Conservation (phyloP, 2,329 filamentous ascomycete species). For the Hirsutella rhossiliensis region DNA sequence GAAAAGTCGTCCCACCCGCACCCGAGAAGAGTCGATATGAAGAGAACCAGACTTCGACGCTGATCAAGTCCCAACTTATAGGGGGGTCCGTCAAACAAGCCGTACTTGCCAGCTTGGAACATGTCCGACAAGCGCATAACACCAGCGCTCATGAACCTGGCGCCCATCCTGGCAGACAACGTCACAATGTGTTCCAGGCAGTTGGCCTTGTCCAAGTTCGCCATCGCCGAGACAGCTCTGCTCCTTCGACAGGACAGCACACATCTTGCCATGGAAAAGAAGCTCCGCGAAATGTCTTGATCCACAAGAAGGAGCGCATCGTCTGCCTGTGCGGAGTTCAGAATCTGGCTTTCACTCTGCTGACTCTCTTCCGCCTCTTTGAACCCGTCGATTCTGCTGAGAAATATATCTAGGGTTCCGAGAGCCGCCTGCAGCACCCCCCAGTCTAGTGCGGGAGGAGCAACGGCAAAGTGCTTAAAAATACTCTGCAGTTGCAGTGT, state of each 20-base stretch:
- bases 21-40: constrained; percentile 37
- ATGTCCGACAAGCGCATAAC: constrained; percentile 30
- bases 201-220: constrained; percentile 10
- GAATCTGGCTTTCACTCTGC: constrained; percentile 22
- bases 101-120: constrained; percentile 35
- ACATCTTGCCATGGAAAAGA: constrained; percentile 34
- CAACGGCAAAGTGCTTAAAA: constrained; percentile 33
- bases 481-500: constrained; percentile 37
- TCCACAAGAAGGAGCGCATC: constrained; percentile 36
- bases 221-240: constrained; percentile 5
- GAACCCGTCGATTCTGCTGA: constrained; percentile 31
- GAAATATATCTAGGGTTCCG: constrained; percentile 33
- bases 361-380: constrained; percentile 24
- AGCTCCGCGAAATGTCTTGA: constrained; percentile 30
- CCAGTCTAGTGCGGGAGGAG: constrained; percentile 34
- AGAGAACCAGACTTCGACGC: constrained; percentile 36
- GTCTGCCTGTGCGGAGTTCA: constrained; percentile 29
- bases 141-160: constrained; percentile 30
- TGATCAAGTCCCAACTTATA: constrained; percentile 26
- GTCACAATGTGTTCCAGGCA: constrained; percentile 32
- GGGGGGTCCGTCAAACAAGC: constrained; percentile 32
- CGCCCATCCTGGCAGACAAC: constrained; percentile 33
- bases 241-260: constrained; percentile 15
- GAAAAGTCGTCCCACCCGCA: constrained; percentile 33
- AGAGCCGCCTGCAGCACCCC: constrained; percentile 30